These are phyloP conservation scores for Scheffersomyces illinoinensis DNA, from an alignment of 1,139 yeast genomes.

Conservation along the genomic window DNA sequence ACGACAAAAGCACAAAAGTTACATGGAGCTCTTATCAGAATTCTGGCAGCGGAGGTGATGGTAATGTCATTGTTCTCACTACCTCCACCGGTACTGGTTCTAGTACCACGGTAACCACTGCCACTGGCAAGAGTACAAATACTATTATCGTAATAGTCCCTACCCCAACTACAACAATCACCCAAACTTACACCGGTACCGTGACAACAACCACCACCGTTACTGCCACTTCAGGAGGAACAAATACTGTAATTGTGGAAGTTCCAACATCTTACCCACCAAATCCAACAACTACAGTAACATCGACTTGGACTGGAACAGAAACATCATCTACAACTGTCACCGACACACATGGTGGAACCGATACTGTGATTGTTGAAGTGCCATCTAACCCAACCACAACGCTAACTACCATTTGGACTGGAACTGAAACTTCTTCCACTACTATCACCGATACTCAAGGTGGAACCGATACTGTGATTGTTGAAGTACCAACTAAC, in stretches of 20 bases:
- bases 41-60: slow-evolving; percentile 2
- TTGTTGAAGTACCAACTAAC: too few species aligned
- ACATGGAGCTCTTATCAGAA: background rate
- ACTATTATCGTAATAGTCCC: slow-evolving; percentile 15
- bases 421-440: slow-evolving; percentile 11
- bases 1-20: background rate
- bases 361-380: slow-evolving; percentile 7
- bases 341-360: slow-evolving; percentile 6
- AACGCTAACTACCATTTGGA: slow-evolving; percentile 14
- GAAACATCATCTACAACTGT: slow-evolving; percentile 5
- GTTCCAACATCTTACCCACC: slow-evolving; percentile 4
- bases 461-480: slow-evolving; percentile 4
- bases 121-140: slow-evolving; percentile 10
- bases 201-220: slow-evolving; percentile 1
- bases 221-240: slow-evolving; percentile 6
- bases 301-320: slow-evolving; percentile 12
- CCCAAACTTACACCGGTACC: slow-evolving; percentile 7
- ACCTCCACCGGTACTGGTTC: slow-evolving; percentile 5
- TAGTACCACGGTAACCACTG: slow-evolving; percentile 3
- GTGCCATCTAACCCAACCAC: slow-evolving; percentile 10
- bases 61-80: slow-evolving; percentile 1
- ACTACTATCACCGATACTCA: slow-evolving; percentile 7
- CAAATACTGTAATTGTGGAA: slow-evolving; percentile 11
- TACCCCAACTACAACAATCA: slow-evolving; percentile 12
- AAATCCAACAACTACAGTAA: slow-evolving; percentile 7